These are phyloP conservation scores for Spinellus fusiger DNA, from an alignment of 192 early-diverging fungal genomes.

Conservation along the genomic window DNA sequence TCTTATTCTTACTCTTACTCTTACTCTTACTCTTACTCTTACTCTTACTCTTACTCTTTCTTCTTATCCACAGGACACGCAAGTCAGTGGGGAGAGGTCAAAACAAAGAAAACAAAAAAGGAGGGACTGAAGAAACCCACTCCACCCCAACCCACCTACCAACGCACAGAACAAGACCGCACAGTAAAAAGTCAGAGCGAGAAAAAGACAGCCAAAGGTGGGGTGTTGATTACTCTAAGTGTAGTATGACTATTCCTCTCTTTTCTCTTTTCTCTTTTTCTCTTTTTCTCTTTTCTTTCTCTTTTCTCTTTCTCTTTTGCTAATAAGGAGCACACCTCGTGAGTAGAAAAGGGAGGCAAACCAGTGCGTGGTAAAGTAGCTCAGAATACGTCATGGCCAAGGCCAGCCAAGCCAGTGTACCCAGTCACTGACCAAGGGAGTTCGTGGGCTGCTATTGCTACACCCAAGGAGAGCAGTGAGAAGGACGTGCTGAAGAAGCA, in stretches of 20 bases:
- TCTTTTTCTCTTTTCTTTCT: too few relatives aligned
- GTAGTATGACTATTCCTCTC: too few relatives aligned
- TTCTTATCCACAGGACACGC: constrained; percentile 54
- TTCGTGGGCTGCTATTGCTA: constrained; percentile 41
- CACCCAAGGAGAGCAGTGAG: not conserved
- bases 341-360: not conserved
- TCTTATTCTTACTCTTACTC: not conserved
- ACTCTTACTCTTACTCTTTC: not conserved
- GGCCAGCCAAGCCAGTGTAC: not conserved
- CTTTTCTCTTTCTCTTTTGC: too few relatives aligned
- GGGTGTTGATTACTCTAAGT: too few relatives aligned
- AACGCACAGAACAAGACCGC: too few relatives aligned
- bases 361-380: not conserved
- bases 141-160: too few relatives aligned
- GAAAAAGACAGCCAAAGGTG: too few relatives aligned
- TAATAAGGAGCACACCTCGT: too few relatives aligned
- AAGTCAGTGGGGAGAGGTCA: constrained; percentile 81
- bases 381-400: not conserved
- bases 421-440: not conserved
- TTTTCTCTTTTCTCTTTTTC: too few relatives aligned
- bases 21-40: not conserved
- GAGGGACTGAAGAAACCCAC: too few relatives aligned
- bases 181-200: too few relatives aligned
- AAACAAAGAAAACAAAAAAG: constrained; percentile 58
- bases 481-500: not conserved